phyloP scores from a whole-genome alignment of 768 basidiomycete genomes.

The Epithele typhae region DNA sequence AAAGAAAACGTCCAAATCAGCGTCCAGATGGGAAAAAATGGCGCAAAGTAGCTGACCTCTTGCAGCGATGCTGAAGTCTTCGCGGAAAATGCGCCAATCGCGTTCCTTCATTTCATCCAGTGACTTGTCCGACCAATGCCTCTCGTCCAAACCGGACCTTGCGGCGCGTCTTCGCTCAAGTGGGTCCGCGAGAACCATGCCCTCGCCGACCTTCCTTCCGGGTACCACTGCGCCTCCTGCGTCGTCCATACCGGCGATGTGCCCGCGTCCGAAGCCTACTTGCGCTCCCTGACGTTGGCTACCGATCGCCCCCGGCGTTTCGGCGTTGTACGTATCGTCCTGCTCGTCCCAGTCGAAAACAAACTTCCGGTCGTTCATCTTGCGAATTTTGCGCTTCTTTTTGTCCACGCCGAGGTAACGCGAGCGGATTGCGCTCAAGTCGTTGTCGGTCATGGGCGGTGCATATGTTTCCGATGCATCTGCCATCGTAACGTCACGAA shows the following conservation, averaged over 20 bases:
- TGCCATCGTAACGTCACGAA: slow-evolving; percentile 21
- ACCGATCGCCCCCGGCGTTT: slow-evolving; percentile 68
- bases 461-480: slow-evolving; percentile 38
- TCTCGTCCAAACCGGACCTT: slow-evolving; percentile 82
- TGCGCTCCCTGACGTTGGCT: slow-evolving; percentile 76
- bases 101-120: slow-evolving; percentile 92
- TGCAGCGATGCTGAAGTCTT: slow-evolving; percentile 95
- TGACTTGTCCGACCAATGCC: slow-evolving; percentile 97
- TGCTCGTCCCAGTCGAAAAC: slow-evolving; percentile 99
- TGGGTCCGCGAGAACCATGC: slow-evolving; percentile 64
- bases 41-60: slow-evolving; percentile 53
- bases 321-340: slow-evolving; percentile 87
- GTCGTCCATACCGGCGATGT: slow-evolving; percentile 85
- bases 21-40: slow-evolving; percentile 1
- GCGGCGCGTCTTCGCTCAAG: slow-evolving; percentile 80
- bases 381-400: slow-evolving; percentile 92
- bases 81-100: slow-evolving; percentile 98
- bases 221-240: slow-evolving; percentile 42
- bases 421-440: slow-evolving; percentile 80
- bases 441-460: slow-evolving; percentile 74
- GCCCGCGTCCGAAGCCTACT: slow-evolving; percentile 85
- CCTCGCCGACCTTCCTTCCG: slow-evolving; percentile 32
- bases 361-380: slow-evolving; percentile 95
- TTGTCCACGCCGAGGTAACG: slow-evolving; percentile 93
- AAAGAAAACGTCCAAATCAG: neutral